A percentile compares a stretch with the other conserved stretches of the same genome.
These are phyloP conservation scores for Coemansia sp. DNA, from an alignment of 192 early-diverging fungal species.

Conservation along the genomic window DNA sequence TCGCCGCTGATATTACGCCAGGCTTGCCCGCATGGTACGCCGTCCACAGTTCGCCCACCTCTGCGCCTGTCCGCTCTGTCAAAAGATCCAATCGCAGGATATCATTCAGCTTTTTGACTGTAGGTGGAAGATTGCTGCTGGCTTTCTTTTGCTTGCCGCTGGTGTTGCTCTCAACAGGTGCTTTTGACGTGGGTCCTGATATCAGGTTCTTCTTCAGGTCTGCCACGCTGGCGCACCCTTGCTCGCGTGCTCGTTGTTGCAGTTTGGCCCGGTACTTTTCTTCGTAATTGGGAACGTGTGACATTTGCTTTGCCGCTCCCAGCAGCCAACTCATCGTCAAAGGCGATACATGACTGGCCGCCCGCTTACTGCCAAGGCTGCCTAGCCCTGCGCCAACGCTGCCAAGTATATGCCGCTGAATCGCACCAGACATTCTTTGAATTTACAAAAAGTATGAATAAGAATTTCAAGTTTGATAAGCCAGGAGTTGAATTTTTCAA, in stretches of 20 bases:
- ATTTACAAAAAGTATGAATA: background rate
- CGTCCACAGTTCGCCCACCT: slow-evolving; percentile 71
- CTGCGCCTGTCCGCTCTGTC: slow-evolving; percentile 38
- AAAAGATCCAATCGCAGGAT: slow-evolving; percentile 60
- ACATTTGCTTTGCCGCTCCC: slow-evolving; percentile 39
- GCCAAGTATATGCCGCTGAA: slow-evolving; percentile 5
- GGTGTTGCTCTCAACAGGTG: background rate
- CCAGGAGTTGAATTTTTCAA: no score
- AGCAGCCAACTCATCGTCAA: slow-evolving; percentile 22
- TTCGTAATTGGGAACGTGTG: slow-evolving; percentile 57
- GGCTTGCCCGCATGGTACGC: slow-evolving; percentile 64
- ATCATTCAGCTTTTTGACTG: slow-evolving; percentile 58
- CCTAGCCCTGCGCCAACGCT: background rate
- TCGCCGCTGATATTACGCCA: slow-evolving; percentile 64
- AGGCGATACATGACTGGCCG: slow-evolving; percentile 38
- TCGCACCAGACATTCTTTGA: background rate
- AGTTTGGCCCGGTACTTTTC: slow-evolving; percentile 71
- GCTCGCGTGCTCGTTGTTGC: slow-evolving; percentile 57
- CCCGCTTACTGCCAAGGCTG: slow-evolving; percentile 8
- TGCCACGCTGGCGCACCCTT: slow-evolving; percentile 38
- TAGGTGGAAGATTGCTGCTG: slow-evolving; percentile 30
- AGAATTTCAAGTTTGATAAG: background rate
- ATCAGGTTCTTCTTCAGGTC: slow-evolving; percentile 26
- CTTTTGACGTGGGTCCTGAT: background rate
- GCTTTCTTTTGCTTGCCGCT: slow-evolving; percentile 7